These are phyloP conservation scores for Wallemia mellicola DNA, from an alignment of 1,284 basidiomycete genomes.

Conservation along the genomic window DNA sequence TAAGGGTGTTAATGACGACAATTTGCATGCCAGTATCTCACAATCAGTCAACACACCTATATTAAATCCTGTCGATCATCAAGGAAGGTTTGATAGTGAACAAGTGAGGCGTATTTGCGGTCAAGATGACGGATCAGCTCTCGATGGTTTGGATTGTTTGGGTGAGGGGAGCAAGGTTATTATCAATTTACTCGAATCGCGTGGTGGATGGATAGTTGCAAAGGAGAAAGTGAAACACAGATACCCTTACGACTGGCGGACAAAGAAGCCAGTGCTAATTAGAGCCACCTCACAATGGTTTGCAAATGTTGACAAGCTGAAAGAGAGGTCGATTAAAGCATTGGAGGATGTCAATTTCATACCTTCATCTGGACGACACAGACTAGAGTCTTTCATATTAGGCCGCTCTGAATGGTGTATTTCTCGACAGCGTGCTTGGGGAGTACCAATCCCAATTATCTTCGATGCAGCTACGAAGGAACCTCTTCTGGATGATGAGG, in stretches of 20 bases:
- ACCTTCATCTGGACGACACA: slow-evolving; percentile 42
- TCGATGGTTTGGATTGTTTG: slow-evolving; percentile 45
- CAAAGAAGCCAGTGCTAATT: slow-evolving; percentile 67
- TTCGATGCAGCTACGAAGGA: slow-evolving; percentile 37
- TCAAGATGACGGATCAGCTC: slow-evolving; percentile 15
- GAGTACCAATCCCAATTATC: slow-evolving; percentile 79
- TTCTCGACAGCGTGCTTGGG: slow-evolving; percentile 90
- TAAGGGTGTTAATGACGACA: slow-evolving; percentile 16
- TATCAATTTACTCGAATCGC: slow-evolving; percentile 28
- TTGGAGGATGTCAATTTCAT: slow-evolving; percentile 45
- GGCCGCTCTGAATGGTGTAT: slow-evolving; percentile 97
- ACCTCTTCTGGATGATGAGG: slow-evolving; percentile 33
- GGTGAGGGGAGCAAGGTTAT: slow-evolving; percentile 35
- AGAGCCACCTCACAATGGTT: slow-evolving; percentile 98
- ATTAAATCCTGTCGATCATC: slow-evolving; percentile 46
- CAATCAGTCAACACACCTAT: slow-evolving; percentile 6
- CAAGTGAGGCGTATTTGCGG: background rate
- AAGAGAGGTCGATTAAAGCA: slow-evolving; percentile 38
- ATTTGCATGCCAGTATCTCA: slow-evolving; percentile 2
- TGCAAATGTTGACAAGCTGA: slow-evolving; percentile 60
- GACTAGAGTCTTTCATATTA: slow-evolving; percentile 53
- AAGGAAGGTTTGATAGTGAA: slow-evolving; percentile 32
- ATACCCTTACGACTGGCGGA: slow-evolving; percentile 95
- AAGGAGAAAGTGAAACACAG: slow-evolving; percentile 48
- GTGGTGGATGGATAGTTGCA: slow-evolving; percentile 29